Evolutionary conservation across 2,329 filamentous ascomycete species (phyloP), one percentile per base, ranked within the genome.

Genomic region (Celoporthe dispersa): DNA sequence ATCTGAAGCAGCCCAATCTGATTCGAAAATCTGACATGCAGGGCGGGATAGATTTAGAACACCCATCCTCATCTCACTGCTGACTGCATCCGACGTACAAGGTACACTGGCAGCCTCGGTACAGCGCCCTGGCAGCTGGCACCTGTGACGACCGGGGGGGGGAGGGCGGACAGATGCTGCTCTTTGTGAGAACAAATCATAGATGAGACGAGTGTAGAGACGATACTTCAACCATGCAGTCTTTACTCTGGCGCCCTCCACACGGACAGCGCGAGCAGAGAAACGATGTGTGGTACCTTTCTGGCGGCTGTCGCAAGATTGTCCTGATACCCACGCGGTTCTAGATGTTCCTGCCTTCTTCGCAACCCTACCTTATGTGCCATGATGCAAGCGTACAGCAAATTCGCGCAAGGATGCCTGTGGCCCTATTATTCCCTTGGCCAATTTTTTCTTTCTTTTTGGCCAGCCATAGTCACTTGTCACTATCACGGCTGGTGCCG

Each of bases 301-400:
- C n/a, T 48, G 31, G 22, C 31, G 57, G 35, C 35, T 25, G 57
- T 39, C 35, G 31, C n/a, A n/a, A 62, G 19, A 37, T 60, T 35
- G 57, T 37, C 31, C 57, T 22, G 57, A 9, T 35, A n/a, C 37
- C 31, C 33, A 53, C 44, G 33, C 62, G n/a, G 14, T 22, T 22
- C 64, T 16, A 67, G 37, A 60, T n/a, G 37, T 31, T 31, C 55
- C 35, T 67, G 25, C 37, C 53, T 22, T 33, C 9, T 62, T 53
- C 51, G 65, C 55, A 62, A 62, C 65, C 44, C 55, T 62, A 25
- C 60, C 22, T 61, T 19, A 41, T 33, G 65, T 61, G 39, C 65
- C 57, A 67, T 67, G 65, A 67, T 67, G 65, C 65, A 67, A 67
- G 25, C 57, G 41, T 61, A 67, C 65, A 67, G 65, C 37, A 66